These are phyloP conservation scores for Corylus americana DNA, from an alignment of 306 rosid species.

Conservation along the genomic window DNA sequence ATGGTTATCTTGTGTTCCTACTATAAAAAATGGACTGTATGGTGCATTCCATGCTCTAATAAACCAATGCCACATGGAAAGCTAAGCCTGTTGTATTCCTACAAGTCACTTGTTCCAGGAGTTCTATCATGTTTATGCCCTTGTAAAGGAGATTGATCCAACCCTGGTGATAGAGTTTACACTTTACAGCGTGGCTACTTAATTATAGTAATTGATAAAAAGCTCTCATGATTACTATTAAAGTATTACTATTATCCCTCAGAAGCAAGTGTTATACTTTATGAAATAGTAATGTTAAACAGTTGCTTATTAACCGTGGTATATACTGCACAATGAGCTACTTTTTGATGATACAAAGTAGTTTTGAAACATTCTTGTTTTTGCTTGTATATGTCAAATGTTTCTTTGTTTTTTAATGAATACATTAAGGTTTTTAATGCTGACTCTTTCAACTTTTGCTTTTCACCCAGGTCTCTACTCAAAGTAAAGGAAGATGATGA, in stretches of 20 bases:
- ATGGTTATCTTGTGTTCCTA: background rate
- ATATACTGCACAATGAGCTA: background rate
- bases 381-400: background rate
- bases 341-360: conserved; percentile 7
- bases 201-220: background rate
- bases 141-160: background rate
- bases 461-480: conserved; percentile 70
- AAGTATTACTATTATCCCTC: background rate
- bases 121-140: background rate
- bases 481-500: conserved; percentile 89
- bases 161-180: background rate
- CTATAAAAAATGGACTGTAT: background rate
- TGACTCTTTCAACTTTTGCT: background rate
- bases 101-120: background rate
- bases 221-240: background rate
- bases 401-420: background rate
- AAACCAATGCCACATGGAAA: background rate
- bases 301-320: background rate
- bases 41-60: background rate
- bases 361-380: conserved; percentile 5
- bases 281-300: background rate
- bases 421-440: conserved; percentile 11
- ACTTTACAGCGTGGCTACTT: background rate
- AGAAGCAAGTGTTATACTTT: background rate
- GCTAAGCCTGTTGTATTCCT: background rate